Conservation (phyloP, 2,329 filamentous ascomycete genomes). For the Knufia petricola region DNA sequence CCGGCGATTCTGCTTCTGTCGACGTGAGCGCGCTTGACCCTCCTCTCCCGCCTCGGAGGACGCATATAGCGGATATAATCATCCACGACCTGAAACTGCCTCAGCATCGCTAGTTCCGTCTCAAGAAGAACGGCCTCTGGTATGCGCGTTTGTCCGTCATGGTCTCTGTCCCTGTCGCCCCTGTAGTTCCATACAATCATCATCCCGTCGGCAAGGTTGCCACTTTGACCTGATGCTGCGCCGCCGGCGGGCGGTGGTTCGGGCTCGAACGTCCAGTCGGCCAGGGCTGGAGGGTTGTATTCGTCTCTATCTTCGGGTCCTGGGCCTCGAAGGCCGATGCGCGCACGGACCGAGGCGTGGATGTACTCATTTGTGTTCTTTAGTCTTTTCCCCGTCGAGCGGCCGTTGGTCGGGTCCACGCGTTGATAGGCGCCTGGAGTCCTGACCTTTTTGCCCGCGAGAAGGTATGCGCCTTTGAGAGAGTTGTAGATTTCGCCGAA, state of each 20-base stretch:
- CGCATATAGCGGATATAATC: conserved; percentile 17
- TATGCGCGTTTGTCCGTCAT: conserved; percentile 19
- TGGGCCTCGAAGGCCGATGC: conserved; percentile 21
- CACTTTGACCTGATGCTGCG: conserved; percentile 13
- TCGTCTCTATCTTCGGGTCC: conserved; percentile 19
- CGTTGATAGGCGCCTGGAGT: conserved; percentile 25
- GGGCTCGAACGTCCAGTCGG: conserved; percentile 22
- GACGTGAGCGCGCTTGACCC: conserved; percentile 11
- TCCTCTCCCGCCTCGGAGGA: conserved; percentile 15
- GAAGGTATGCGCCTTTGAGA: conserved; percentile 20
- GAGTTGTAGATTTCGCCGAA: conserved; percentile 23
- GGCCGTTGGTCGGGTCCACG: conserved; percentile 20
- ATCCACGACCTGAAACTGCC: conserved; percentile 16
- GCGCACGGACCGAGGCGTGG: conserved; percentile 23
- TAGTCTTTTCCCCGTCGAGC: conserved; percentile 18
- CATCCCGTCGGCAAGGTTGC: conserved; percentile 15
- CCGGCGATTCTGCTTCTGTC: not conserved
- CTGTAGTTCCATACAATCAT: conserved; percentile 22
- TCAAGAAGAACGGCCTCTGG: conserved; percentile 20
- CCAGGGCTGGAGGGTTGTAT: conserved; percentile 20
- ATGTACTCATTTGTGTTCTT: conserved; percentile 26
- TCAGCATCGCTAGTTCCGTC: conserved; percentile 21
- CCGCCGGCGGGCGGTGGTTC: conserved; percentile 10
- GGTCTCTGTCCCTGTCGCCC: conserved; percentile 9
- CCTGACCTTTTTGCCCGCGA: conserved; percentile 20